Base-by-base conservation (phyloP, 2,329 filamentous ascomycete species). In the Penicillium verrucosum region DNA sequence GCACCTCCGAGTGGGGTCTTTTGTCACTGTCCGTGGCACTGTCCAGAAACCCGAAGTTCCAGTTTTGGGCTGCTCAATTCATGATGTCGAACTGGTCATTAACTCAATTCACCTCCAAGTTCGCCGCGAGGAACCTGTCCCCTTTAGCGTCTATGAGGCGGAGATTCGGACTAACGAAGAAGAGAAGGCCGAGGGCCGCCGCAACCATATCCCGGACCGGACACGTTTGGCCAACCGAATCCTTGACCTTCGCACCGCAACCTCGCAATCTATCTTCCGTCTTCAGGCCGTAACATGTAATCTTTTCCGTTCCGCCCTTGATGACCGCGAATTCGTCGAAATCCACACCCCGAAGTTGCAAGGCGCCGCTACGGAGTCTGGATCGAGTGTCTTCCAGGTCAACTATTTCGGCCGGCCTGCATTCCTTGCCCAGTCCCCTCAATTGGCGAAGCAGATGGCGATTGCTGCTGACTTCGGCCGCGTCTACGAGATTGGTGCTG, bases 291-390 rank as follows among this genome's bases (percentile, higher is more conserved):
- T 85, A 27, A 85, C 96, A 55, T 87, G 89, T 65, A 88, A 88
- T 65, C 81, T 89, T 27, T 97, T 96, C 81, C 89, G 92, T 47
- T 75, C 82, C 10, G 85, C 88, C 2, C 82, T 97, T 0, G 89
- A 93, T 63, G 80, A 82, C 2, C 80, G 88, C 60, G 88, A 86
- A 16, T 97, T 97, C 71, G 88, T 96, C 57, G 92, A 97, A 74
- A 96, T 97, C 58, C 91, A 96, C 71, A 96, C 91, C 0, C 92
- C 92, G 2, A 97, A 96, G 76, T 80, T 97, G 42, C 91, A 96
- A 78, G 90, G 90, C 1, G 87, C 89, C 12, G 92, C 92, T 1
- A 96, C 92, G 0, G 92, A 97, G 74, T 96, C 90, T 45, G 92
- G 92, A 45, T 88, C 92, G 14, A 91, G 90, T 61, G 92, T 97